phyloP scores from a whole-genome alignment of 2,329 filamentous ascomycete genomes.

The Geosmithia putterillii region DNA sequence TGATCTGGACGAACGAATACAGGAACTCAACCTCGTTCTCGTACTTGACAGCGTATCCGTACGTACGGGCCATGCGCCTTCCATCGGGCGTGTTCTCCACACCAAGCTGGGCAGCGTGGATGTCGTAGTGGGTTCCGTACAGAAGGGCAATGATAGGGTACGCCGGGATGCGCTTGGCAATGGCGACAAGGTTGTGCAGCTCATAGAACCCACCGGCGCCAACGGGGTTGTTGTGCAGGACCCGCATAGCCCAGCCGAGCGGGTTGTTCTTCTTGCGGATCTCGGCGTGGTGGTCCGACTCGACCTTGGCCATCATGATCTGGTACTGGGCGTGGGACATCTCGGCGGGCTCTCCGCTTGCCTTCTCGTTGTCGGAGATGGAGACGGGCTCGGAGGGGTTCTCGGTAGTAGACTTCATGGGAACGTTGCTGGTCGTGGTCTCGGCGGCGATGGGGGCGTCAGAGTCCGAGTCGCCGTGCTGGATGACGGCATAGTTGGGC shows the following conservation, averaged over 20 bases:
- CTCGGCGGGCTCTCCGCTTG: constrained; percentile 28
- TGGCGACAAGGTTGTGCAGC: constrained; percentile 48
- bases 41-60: constrained; percentile 34
- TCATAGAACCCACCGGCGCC: constrained; percentile 43
- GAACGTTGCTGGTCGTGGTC: constrained; percentile 3
- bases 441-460: neutral
- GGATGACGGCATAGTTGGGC: constrained; percentile 20
- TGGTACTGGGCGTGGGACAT: too few species aligned
- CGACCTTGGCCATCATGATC: too few species aligned
- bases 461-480: constrained; percentile 33
- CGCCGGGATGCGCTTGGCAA: constrained; percentile 32
- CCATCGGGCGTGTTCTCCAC: constrained; percentile 58
- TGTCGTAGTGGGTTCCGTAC: constrained; percentile 10
- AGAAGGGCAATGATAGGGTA: constrained; percentile 37
- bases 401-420: neutral
- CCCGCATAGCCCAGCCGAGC: constrained; percentile 65
- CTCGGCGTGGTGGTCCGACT: constrained; percentile 31
- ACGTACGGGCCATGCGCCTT: constrained; percentile 24
- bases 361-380: constrained; percentile 9
- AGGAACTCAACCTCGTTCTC: constrained; percentile 39
- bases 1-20: constrained; percentile 32
- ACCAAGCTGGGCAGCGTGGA: constrained; percentile 16
- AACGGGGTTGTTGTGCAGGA: constrained; percentile 31
- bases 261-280: constrained; percentile 47
- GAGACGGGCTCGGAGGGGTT: constrained; percentile 1